A percentile compares a stretch with the other conserved stretches of the same genome.
Evolutionary conservation across 192 early-diverging fungal species (phyloP).

Genomic region (Coemansia sp.): DNA sequence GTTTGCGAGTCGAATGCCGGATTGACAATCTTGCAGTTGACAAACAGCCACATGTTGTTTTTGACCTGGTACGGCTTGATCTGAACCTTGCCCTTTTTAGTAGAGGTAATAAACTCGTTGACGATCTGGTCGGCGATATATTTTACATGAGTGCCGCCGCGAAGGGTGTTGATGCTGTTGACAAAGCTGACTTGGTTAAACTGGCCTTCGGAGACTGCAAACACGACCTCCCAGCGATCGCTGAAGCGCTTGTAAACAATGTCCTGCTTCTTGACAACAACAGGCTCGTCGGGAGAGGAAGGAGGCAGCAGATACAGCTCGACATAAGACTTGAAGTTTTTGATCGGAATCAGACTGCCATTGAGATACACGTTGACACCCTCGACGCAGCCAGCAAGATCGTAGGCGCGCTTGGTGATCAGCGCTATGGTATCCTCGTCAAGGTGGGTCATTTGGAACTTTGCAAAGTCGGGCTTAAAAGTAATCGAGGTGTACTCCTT

Average conservation of each 20-base stretch:
- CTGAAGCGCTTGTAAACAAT: slow-evolving; percentile 75
- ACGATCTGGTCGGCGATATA: slow-evolving; percentile 82
- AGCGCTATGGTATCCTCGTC: slow-evolving; percentile 86
- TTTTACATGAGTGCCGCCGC: slow-evolving; percentile 89
- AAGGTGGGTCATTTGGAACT: slow-evolving; percentile 85
- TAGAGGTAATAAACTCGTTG: slow-evolving; percentile 62
- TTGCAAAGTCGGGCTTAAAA: slow-evolving; percentile 89
- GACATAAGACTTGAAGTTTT: slow-evolving; percentile 87
- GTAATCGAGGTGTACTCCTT: slow-evolving; percentile 90
- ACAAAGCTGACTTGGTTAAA: slow-evolving; percentile 96
- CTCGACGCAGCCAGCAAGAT: slow-evolving; percentile 83
- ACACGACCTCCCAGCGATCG: slow-evolving; percentile 92
- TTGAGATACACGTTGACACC: slow-evolving; percentile 89
- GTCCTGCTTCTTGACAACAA: slow-evolving; percentile 30
- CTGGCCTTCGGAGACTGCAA: slow-evolving; percentile 90
- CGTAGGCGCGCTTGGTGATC: slow-evolving; percentile 90
- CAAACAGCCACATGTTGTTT: slow-evolving; percentile 88
- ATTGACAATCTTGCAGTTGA: slow-evolving; percentile 93
- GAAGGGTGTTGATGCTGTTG: slow-evolving; percentile 92
- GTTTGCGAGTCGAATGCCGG: slow-evolving; percentile 97
- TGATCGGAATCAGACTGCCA: slow-evolving; percentile 77
- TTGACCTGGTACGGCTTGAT: slow-evolving; percentile 85
- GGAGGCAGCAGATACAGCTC: slow-evolving; percentile 68
- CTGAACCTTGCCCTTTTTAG: slow-evolving; percentile 71
- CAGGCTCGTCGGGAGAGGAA: slow-evolving; percentile 19